Base-by-base conservation (phyloP, 441 rosid genomes). In the Euphorbia celastroides region DNA sequence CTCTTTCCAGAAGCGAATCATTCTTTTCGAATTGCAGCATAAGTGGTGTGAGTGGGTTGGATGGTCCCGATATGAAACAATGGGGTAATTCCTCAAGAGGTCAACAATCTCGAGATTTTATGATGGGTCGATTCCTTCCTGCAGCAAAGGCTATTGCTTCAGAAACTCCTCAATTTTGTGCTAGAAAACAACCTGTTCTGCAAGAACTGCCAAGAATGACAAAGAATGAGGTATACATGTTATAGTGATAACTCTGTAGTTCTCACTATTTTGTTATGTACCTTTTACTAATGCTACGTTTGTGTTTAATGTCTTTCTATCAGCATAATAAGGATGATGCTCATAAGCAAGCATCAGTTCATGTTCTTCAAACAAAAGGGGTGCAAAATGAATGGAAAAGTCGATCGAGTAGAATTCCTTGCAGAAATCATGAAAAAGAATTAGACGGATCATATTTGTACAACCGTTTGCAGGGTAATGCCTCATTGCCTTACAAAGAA, bases 111-210 rank as follows among this genome's bases (percentile, higher is more conserved):
- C 84, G 81, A 25, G 93, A 93, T 75, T 82, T 90, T 68, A 90
- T 90, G 97, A 90, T 93, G 88, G 87, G 82, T 62, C 84, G 97
- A 28, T 93, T 93, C 80, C 76, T 90, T 79, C 98, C 98, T 50
- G 97, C 98, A 12, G 96, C 98, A 23, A 84, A 87, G 74, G 98
- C 98, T 28, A 82, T 88, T 88, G 86, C 96, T 66, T 87, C 91
- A 62, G 91, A 86, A 61, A 74, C 77, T 57, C 83, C 88, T 73
- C 86, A 74, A 41, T 68, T 78, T 74, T 68, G 74, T 48, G 44
- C 75, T 13, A 79, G 78, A 69, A 88, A 81, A 78, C 92, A 72
- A 14, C 79, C 78, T 38, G 64, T 75, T 59, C 70, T 73, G 31
- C 76, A 65, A 48, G 82, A 81, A 66, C 74, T 58, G 14, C 70